A percentile compares a stretch with the other conserved stretches of the same genome.
Evolutionary conservation across 2,329 filamentous ascomycete genomes (phyloP).

Genomic region (Exophiala bonariae): DNA sequence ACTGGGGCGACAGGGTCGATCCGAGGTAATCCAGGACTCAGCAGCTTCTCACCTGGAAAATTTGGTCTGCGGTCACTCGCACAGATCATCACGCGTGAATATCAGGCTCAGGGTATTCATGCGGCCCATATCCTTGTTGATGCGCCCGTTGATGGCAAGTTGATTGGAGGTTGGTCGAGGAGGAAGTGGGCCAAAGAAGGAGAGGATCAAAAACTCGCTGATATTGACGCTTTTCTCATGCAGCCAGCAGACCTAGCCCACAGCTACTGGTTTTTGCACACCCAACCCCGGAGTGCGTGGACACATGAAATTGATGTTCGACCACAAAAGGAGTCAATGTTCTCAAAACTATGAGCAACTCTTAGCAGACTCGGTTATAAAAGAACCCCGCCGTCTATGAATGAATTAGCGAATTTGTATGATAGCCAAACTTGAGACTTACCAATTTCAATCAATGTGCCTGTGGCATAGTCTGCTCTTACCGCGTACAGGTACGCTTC

Average conservation of each 20-base stretch:
- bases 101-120: conserved; percentile 56
- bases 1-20: conserved; percentile 23
- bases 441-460: conserved; percentile 24
- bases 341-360: conserved; percentile 16
- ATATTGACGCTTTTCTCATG: conserved; percentile 16
- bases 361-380: no score
- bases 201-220: conserved; percentile 15
- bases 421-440: conserved; percentile 1
- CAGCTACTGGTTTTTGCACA: conserved; percentile 57
- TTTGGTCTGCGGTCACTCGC: conserved; percentile 54
- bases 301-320: conserved; percentile 57
- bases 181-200: conserved; percentile 19
- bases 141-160: conserved; percentile 50
- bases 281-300: conserved; percentile 52
- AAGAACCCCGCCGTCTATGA: no score
- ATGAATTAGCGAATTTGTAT: no score
- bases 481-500: conserved; percentile 47
- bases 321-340: conserved; percentile 22
- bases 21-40: conserved; percentile 21
- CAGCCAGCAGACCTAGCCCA: conserved; percentile 50
- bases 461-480: conserved; percentile 22
- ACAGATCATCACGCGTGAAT: conserved; percentile 54
- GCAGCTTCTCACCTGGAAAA: conserved; percentile 25
- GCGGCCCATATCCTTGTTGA: conserved; percentile 58
- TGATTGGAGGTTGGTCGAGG: conserved; percentile 17